Evolutionary conservation across 2,329 filamentous ascomycete genomes (phyloP), one percentile per base, ranked within the genome.

Genomic region (Pseudocercospora pini-densiflorae): DNA sequence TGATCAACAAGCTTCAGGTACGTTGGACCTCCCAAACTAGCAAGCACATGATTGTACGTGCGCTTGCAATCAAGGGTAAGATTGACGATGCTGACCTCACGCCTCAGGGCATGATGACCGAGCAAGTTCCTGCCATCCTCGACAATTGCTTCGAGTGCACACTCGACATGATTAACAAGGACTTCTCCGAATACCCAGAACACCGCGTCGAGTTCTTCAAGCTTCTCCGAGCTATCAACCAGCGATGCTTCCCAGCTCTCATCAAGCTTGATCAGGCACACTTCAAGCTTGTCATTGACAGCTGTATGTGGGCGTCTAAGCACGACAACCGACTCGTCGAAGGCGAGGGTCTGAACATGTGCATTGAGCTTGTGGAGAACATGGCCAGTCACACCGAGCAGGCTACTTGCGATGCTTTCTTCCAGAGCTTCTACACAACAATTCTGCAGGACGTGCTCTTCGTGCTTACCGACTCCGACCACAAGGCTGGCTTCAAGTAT

Each of bases 181-280:
- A 99, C 81, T 99, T 99, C 81, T 97, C 96, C 55, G 95, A 99
- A 78, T 99, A 97, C 79, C 95, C 95, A 0, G 95, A 99, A 79
- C 95, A 99, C 78, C 91, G 96, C 65, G 95, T 99, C n/a, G 94
- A 98, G 80, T 99, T 99, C 81, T 99, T 99, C 87, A 97, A 97
- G 81, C 88, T 99, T 24, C 86, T 99, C 43, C 88, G 96, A 72
- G 92, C 94, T 14, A 98, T 99, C 82, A 99, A 99, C 80, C 83
- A 98, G 57, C 93, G 97, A 79, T 99, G 95, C 81, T 99, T 99
- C 89, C 93, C 93, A 57, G 91, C 95, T 0, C 87, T 99, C 23
- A 86, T 99, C 71, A 96, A 97, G 81, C 89, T 99, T 36, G 94
- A 99, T 78, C 94, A 92, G 76, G 89, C 93, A 66, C 95, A 97